Base-by-base conservation (phyloP, 305 asterid genomes). In the Plantago lanceolata region DNA sequence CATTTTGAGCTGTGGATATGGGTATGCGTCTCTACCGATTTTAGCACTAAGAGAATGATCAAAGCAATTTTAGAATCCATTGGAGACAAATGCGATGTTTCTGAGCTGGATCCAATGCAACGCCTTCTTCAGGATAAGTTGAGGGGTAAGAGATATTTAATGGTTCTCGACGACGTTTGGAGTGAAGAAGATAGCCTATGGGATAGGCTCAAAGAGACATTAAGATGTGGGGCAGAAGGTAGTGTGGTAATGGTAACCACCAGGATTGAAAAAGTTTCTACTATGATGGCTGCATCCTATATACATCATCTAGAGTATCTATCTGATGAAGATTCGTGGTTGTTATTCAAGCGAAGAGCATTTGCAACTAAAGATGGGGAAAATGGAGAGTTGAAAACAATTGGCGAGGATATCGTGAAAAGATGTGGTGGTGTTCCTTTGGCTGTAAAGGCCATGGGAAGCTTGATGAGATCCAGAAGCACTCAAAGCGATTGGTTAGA, bases 211-310 rank as follows among this genome's bases (percentile, higher is more conserved):
- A 68, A 19, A 47, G 51, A 52, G 5, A 60, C 56, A 7, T 61
- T 81, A 18, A 21, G 19, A 16, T 54, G 69, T 58, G 74, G 77
- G 12, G 50, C 63, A 1, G n/a, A n/a, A 43, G 77, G 78, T 13
- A 66, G 78, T 49, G 66, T 26, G 51, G 24, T 79, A 19, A 54
- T 79, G 15, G 76, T 71, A 13, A 80, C 80, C 0, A 77, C 85
- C 6, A 66, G 66, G 3, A 64, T 57, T 29, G 68, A 62, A 20
- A 72, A 19, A 21, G 73, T 77, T 56, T 75, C 79, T 50, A 0
- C 0, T 1, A 72, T 56, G 69, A 68, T 80, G 77, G 40, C 52
- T 26, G 13, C 20, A 3, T 48, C 57, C 0, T 4, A 3, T 13
- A 33, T 59, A 59, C 73, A 73, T 40, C 54, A 18, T 2, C 37